A percentile compares a stretch with the other conserved stretches of the same genome.
phyloP scores from a whole-genome alignment of 768 basidiomycete genomes.

The Phanerodontia chrysosporium region DNA sequence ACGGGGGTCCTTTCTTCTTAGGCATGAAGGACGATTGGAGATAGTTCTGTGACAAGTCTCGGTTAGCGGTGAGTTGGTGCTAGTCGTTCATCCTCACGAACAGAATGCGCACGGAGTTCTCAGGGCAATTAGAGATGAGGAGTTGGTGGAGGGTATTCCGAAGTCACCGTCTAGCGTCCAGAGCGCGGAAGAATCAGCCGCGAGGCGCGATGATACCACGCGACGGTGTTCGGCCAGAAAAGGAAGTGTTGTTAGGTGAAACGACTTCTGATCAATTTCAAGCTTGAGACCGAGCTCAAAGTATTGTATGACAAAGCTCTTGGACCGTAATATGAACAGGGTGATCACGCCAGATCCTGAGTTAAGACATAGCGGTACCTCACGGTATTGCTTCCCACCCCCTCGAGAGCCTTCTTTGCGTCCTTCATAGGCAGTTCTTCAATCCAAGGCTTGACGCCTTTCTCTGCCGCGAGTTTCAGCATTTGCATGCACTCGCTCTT shows the following conservation, averaged over 20 bases:
- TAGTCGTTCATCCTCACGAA: no score
- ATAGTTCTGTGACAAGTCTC: background rate
- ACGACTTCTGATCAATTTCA: no score
- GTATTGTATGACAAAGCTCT: no score
- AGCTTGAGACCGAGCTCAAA: no score
- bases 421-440: constrained; percentile 43
- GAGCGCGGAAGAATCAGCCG: no score
- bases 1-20: constrained; percentile 24
- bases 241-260: no score
- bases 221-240: no score
- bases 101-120: background rate
- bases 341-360: constrained; percentile 18
- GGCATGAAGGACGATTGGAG: background rate
- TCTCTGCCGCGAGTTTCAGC: constrained; percentile 53
- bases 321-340: background rate
- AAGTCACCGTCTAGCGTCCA: background rate
- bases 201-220: no score
- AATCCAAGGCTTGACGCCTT: constrained; percentile 44
- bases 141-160: background rate
- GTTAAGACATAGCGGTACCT: constrained; percentile 52
- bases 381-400: constrained; percentile 43
- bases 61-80: no score
- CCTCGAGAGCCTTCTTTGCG: constrained; percentile 42
- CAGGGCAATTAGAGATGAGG: background rate
- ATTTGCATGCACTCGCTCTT: constrained; percentile 54